These are phyloP conservation scores for Poa annua DNA, from an alignment of 176 grass and related monocot species.

Conservation along the genomic window DNA sequence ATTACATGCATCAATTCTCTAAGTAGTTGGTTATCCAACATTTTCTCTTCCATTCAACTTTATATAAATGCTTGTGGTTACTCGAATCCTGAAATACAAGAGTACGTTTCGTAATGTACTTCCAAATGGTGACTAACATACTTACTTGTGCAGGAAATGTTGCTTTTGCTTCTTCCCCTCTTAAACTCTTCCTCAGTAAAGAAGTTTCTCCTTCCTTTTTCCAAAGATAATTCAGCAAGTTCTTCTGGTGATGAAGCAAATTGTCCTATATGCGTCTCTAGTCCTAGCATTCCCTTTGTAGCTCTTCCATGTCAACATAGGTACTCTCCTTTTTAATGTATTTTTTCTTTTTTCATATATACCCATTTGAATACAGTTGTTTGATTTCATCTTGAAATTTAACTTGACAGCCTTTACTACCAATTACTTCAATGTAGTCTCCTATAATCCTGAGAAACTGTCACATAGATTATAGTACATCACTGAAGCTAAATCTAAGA, in stretches of 20 bases:
- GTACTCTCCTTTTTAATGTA: slow-evolving; percentile 42
- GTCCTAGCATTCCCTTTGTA: slow-evolving; percentile 80
- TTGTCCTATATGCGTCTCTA: slow-evolving; percentile 76
- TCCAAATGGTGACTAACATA: not conserved
- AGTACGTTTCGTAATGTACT: not conserved
- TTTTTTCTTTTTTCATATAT: slow-evolving; percentile 24
- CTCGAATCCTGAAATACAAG: slow-evolving; percentile 6
- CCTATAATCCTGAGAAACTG: slow-evolving; percentile 20
- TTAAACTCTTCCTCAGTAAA: slow-evolving; percentile 88
- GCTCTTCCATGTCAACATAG: slow-evolving; percentile 94
- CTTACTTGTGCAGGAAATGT: slow-evolving; percentile 90
- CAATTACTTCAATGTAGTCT: not conserved
- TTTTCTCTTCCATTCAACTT: slow-evolving; percentile 26
- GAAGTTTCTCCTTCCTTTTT: slow-evolving; percentile 92
- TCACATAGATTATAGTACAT: not conserved
- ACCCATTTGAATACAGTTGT: not conserved
- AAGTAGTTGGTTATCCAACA: slow-evolving; percentile 9
- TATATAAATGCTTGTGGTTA: not conserved
- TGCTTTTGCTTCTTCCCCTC: slow-evolving; percentile 96
- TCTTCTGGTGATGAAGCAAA: slow-evolving; percentile 71
- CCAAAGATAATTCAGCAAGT: slow-evolving; percentile 77
- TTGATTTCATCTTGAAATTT: slow-evolving; percentile 23
- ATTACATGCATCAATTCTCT: not conserved
- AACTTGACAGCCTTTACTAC: not conserved
- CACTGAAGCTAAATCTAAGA: slow-evolving; percentile 19